Conservation (phyloP, 495 filamentous ascomycete species). For the Penicillium samsonianum region DNA sequence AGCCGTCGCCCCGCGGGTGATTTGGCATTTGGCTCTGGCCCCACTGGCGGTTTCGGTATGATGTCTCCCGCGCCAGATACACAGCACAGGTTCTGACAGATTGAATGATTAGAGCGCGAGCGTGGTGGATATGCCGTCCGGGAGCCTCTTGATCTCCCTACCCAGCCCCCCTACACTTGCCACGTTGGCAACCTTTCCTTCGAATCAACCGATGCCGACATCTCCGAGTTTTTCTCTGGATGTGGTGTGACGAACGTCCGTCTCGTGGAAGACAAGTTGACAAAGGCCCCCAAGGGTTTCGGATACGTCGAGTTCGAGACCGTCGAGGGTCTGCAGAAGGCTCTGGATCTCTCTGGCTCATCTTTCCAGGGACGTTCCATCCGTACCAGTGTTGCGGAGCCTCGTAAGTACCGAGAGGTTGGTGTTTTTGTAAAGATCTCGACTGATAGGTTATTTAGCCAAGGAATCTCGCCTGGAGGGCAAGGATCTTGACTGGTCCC, state of each 20-base stretch:
- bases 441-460: constrained; percentile 54
- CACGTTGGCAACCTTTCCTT: constrained; percentile 97
- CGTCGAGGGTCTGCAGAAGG: constrained; percentile 87
- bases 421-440: background rate
- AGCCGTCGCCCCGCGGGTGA: constrained; percentile 49
- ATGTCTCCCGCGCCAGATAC: background rate
- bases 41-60: constrained; percentile 31
- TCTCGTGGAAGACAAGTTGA: constrained; percentile 93
- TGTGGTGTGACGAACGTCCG: constrained; percentile 87
- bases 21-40: constrained; percentile 46
- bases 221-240: constrained; percentile 79
- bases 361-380: constrained; percentile 85
- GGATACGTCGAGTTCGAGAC: constrained; percentile 94
- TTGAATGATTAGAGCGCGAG: constrained; percentile 39
- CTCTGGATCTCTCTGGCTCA: constrained; percentile 75
- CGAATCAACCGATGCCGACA: constrained; percentile 77
- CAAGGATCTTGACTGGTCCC: constrained; percentile 72
- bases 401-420: constrained; percentile 59
- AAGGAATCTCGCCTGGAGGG: constrained; percentile 63
- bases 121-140: constrained; percentile 65
- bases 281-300: constrained; percentile 92
- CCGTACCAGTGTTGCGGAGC: constrained; percentile 82
- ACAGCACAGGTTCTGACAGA: constrained; percentile 20
- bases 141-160: constrained; percentile 82
- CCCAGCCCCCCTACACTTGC: constrained; percentile 89